Conservation (phyloP, 2,329 filamentous ascomycete genomes). For the Akanthomyces lecanii region DNA sequence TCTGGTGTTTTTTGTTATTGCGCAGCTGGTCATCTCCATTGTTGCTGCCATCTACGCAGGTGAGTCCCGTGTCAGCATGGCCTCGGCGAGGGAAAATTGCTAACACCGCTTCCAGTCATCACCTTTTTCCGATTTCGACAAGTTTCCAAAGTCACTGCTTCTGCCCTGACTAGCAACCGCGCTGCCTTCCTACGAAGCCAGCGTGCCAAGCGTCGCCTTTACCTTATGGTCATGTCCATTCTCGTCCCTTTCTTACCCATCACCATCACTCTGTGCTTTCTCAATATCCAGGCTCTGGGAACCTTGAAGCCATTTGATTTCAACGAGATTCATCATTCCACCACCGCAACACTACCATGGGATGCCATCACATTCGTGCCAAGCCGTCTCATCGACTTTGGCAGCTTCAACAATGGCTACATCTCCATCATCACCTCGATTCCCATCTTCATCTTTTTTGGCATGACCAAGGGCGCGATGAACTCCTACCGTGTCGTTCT, state of each 20-base stretch:
- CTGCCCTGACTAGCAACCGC: conserved; percentile 38
- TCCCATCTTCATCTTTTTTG: conserved; percentile 52
- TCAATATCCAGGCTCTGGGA: conserved; percentile 36
- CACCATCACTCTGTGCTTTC: conserved; percentile 35
- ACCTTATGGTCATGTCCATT: conserved; percentile 51
- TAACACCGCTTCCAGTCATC: conserved; percentile 32
- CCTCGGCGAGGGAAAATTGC: neutral
- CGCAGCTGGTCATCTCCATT: conserved; percentile 40
- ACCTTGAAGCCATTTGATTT: conserved; percentile 38
- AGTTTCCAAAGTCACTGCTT: conserved; percentile 38
- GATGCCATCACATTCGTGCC: conserved; percentile 44
- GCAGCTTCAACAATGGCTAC: conserved; percentile 44
- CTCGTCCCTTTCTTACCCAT: conserved; percentile 50
- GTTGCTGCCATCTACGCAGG: conserved; percentile 44
- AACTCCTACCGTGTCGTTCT: conserved; percentile 43
- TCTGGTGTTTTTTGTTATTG: conserved; percentile 45
- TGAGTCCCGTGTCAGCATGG: conserved; percentile 30
- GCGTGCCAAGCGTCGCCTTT: conserved; percentile 49
- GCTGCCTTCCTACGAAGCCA: conserved; percentile 39
- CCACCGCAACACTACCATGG: conserved; percentile 38
- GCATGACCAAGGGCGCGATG: conserved; percentile 49
- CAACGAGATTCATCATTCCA: conserved; percentile 36
- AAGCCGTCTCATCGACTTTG: conserved; percentile 36
- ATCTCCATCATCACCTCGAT: conserved; percentile 44
- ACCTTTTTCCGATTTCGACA: conserved; percentile 45